Evolutionary conservation across 2,329 filamentous ascomycete genomes (phyloP).

Genomic region (Xylariaceae sp.): DNA sequence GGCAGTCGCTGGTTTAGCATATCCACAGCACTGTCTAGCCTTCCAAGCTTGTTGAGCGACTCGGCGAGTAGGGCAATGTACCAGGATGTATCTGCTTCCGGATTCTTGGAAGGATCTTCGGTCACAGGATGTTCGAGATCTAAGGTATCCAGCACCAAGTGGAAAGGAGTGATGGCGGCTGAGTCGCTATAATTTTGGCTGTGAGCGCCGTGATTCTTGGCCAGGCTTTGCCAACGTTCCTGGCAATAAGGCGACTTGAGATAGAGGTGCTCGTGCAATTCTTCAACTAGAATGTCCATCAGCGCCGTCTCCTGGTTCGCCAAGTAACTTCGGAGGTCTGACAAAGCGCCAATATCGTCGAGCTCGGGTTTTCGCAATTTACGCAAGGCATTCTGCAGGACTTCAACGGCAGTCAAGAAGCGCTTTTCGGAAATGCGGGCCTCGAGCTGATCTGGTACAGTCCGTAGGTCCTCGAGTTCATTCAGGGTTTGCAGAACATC

Average conservation of each 20-base stretch:
- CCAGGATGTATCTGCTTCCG: constrained; percentile 92
- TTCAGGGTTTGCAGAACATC: constrained; percentile 83
- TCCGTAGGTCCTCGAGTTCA: constrained; percentile 85
- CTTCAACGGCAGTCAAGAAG: constrained; percentile 90
- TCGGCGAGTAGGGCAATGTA: constrained; percentile 91
- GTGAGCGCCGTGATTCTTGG: constrained; percentile 67
- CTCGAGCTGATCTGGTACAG: constrained; percentile 90
- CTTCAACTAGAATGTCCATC: constrained; percentile 95
- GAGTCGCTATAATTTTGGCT: constrained; percentile 57
- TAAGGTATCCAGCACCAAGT: constrained; percentile 64
- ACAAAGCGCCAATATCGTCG: constrained; percentile 87
- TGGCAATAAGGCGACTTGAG: constrained; percentile 98
- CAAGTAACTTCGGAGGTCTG: constrained; percentile 85
- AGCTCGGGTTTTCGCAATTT: constrained; percentile 87
- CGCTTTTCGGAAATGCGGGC: constrained; percentile 95
- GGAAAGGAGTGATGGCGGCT: constrained; percentile 60
- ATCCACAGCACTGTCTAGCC: constrained; percentile 85
- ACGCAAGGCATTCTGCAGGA: constrained; percentile 84
- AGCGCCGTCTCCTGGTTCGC: constrained; percentile 90
- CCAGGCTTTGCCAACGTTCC: constrained; percentile 88
- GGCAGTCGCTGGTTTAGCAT: constrained; percentile 91
- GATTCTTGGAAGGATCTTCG: constrained; percentile 91
- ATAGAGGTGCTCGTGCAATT: constrained; percentile 95
- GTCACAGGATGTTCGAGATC: constrained; percentile 68
- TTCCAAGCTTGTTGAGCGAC: constrained; percentile 85